A percentile compares a stretch with the other conserved stretches of the same genome.
These are phyloP conservation scores for Vinca major DNA, from an alignment of 305 asterid genomes.

Conservation along the genomic window DNA sequence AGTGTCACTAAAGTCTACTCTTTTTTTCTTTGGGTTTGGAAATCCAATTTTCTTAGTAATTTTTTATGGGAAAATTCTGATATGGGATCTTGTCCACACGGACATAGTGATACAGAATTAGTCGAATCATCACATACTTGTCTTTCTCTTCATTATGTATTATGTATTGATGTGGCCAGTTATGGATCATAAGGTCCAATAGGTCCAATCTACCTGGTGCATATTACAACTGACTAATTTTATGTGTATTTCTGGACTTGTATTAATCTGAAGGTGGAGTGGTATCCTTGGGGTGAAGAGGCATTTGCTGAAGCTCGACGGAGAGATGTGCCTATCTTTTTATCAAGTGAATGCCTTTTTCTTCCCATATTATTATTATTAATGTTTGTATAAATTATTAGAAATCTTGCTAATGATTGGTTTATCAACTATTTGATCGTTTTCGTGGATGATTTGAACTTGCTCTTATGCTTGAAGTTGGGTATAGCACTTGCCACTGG, in stretches of 20 bases:
- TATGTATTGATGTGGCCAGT: no score
- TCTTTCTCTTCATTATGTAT: no score
- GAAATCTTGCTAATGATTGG: background rate
- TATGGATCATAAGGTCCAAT: no score
- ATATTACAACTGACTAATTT: no score
- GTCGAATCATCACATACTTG: no score
- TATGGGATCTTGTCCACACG: no score
- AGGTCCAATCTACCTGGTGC: no score
- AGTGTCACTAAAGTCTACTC: no score
- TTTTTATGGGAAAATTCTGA: no score
- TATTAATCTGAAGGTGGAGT: conserved; percentile 50
- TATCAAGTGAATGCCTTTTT: conserved; percentile 49
- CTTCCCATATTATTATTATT: background rate
- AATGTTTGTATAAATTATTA: background rate
- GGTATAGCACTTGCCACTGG: conserved; percentile 99
- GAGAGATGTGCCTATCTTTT: conserved; percentile 77
- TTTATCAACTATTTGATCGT: conserved; percentile 2
- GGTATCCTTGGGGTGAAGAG: conserved; percentile 99
- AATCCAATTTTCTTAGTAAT: no score
- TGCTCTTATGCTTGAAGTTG: conserved; percentile 53
- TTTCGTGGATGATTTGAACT: conserved; percentile 10
- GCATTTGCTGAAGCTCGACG: conserved; percentile 82
- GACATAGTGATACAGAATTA: no score
- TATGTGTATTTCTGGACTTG: background rate
- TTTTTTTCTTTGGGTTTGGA: no score